A percentile compares a stretch with the other conserved stretches of the same genome.
phyloP scores from a whole-genome alignment of 176 grass and related monocot genomes.

The Ensete glaucum region DNA sequence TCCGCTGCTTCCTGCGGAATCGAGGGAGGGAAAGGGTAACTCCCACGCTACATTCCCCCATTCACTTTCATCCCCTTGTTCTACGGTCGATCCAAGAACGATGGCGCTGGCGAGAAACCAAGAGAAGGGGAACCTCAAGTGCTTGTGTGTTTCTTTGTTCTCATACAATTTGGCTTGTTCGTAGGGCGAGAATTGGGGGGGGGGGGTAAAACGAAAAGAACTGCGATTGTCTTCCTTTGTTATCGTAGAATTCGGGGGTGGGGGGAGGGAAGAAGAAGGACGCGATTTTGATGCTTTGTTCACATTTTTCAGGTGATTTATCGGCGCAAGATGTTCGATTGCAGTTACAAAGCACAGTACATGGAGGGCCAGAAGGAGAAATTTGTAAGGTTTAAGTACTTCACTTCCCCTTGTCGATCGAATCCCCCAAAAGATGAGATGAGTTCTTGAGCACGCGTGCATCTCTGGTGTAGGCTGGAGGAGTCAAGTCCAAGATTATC shows the following conservation, averaged over 20 bases:
- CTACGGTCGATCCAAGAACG: no score
- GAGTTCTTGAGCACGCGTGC: background rate
- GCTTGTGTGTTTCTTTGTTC: background rate
- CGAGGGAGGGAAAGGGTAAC: background rate
- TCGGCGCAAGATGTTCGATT: conserved; percentile 42
- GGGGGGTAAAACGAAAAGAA: no score
- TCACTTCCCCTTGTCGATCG: background rate
- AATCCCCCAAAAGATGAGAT: background rate
- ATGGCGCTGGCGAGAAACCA: no score
- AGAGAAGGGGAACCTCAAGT: no score
- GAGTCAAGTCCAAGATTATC: conserved; percentile 41
- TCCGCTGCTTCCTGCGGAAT: background rate
- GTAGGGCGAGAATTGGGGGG: background rate
- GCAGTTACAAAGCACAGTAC: conserved; percentile 35
- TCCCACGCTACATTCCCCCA: background rate
- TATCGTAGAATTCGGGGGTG: no score
- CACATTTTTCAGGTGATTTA: conserved; percentile 1
- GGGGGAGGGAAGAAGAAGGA: no score
- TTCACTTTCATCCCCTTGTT: background rate
- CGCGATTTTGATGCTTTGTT: no score
- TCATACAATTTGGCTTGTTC: background rate
- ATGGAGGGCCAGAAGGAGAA: conserved; percentile 48
- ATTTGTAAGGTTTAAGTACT: conserved; percentile 40
- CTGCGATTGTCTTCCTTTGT: no score
- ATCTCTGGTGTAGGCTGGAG: conserved; percentile 39